phyloP scores from a whole-genome alignment of 805 yeast genomes.

The Starmerella vaccinii region DNA sequence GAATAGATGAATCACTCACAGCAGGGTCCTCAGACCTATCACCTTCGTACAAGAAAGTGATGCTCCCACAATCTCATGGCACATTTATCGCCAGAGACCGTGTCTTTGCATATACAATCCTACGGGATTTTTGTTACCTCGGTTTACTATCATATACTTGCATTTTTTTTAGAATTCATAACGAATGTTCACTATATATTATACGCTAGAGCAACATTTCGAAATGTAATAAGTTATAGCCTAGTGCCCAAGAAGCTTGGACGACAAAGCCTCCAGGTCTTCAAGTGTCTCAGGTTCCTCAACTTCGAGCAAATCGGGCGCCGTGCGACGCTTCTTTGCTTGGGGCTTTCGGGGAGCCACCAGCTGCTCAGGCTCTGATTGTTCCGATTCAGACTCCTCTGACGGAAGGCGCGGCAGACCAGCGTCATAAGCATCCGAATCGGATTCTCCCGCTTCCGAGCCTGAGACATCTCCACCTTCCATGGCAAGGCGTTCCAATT shows the following conservation, averaged over 20 bases:
- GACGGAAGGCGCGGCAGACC: conserved; percentile 16
- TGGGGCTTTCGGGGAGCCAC: not conserved
- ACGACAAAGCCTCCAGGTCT: conserved; percentile 66
- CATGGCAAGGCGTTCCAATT: conserved; percentile 51
- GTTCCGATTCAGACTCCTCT: conserved; percentile 5
- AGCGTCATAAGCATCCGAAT: conserved; percentile 13
- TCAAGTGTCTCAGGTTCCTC: conserved; percentile 86
- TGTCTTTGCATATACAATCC: no score
- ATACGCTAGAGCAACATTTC: no score
- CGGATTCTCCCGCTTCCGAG: not conserved
- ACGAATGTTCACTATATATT: no score
- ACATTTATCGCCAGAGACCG: no score
- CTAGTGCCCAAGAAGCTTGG: conserved; percentile 24
- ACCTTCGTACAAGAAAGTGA: no score
- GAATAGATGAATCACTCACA: no score
- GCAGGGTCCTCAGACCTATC: no score
- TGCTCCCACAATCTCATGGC: no score
- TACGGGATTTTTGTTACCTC: no score
- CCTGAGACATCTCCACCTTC: conserved; percentile 30
- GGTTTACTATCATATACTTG: no score
- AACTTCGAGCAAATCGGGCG: conserved; percentile 47
- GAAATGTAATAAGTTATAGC: not conserved
- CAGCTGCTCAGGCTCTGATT: not conserved
- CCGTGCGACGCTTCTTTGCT: conserved; percentile 17
- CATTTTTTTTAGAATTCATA: no score